Evolutionary conservation across 148 eudicot genomes (phyloP), one percentile per base, ranked within the genome.

Genomic region (Heliosperma pusillum): DNA sequence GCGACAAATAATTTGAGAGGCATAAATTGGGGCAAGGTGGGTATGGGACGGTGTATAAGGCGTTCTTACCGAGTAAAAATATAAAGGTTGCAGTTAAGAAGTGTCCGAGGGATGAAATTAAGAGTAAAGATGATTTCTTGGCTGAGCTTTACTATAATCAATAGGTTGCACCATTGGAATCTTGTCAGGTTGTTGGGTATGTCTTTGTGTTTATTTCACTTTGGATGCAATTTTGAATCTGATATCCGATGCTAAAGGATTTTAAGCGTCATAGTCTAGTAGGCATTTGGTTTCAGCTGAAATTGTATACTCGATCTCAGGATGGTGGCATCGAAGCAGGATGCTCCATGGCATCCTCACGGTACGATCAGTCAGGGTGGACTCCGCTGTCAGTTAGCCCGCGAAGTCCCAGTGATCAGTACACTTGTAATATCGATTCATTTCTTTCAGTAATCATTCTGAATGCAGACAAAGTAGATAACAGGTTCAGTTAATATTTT

Each of bases 81-180:
- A 25, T 76, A 33, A 91, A 89, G 65, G 88, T 94, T 45, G 98
- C 98, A 1, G 91, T 94, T 5, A 91, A 94, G 79, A 83, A 85
- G 79, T 94, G 91, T 57, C 80, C 86, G 0, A 86, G 98, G 40
- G 98, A 85, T 74, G 90, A 85, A 47, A 68, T 94, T 40, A 87
- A 91, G 73, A 89, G 96, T 13, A 82, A 85, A 29, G 97, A 87
- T 55, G 98, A 94, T 87, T 94, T 94, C 82, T 84, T 94, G 85
- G 84, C 91, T 12, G 98, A 94, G 82, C 90, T 94, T 94, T 33
- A 88, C 93, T 9, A 94, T 94, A 20, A 94, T 94, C 74, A 94
- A 94, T 44, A 86, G 91, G 22, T 88, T 94, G 76, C 87, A 97
- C 2, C 98, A 94, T 36, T 82, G 80, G 55, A 87, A 94, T 85